Evolutionary conservation across 345 rosid species (phyloP), one percentile per base, ranked within the genome.

Genomic region (Gossypium raimondii): DNA sequence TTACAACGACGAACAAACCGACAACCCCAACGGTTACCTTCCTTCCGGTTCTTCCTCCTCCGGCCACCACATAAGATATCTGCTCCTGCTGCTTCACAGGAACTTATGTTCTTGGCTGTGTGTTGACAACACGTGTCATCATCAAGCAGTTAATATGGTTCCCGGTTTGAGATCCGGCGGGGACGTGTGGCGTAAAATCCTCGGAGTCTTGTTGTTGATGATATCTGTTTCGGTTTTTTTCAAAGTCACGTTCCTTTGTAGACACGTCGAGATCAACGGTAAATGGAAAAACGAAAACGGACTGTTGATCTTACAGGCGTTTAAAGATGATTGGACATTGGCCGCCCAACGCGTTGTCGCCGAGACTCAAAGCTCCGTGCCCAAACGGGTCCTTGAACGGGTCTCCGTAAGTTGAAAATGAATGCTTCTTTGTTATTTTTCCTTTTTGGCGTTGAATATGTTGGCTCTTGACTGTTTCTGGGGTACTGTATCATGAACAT

Each of bases 291-390:
- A 11, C 43, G 81, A 62, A 3, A 85, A 80, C 45, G 88, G 88
- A 4, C 55, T 81, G 11, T 58, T 89, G 61, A 76, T 84, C n/a
- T 73, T 87, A 29, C 86, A 84, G 71, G 76, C 87, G 9, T 77
- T 86, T 64, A 87, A 84, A 70, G 87, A 92, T 12, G 97, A 89
- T 52, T 64, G 85, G 87, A 78, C 88, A 2, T 29, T 72, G 70
- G 92, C 93, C 62, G 92, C 93, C 65, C 97, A 89, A 82, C 87
- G 84, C 11, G 85, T 74, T 52, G 83, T 89, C 11, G 56, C 88
- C 9, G 91, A 83, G 13, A 67, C n/a, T 16, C 55, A 51, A 14
- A 73, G 78, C 7, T 78, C 87, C 75, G 72, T 84, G 75, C 89
- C 94, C 63, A 84, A 81, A 56, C 87, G 92, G 57, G 76, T 84